phyloP scores from a whole-genome alignment of 495 filamentous ascomycete species.

The Margaritispora aquatica region DNA sequence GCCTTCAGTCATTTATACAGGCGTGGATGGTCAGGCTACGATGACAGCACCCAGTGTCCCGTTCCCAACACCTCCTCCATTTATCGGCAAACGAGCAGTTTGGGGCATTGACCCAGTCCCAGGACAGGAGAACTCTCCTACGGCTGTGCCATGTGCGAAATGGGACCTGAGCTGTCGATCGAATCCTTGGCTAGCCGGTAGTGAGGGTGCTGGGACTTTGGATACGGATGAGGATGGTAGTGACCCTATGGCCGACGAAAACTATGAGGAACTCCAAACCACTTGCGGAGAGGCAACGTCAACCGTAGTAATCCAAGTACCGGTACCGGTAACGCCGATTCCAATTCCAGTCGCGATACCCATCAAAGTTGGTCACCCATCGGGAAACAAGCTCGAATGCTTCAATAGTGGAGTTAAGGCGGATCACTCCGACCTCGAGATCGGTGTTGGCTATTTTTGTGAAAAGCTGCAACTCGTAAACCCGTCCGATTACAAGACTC shows the following conservation, averaged over 20 bases:
- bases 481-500: too few species aligned
- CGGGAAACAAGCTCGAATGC: conserved; percentile 9
- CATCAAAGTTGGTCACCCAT: conserved; percentile 5
- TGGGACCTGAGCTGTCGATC: conserved; percentile 5
- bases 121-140: too few species aligned
- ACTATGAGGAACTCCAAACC: conserved; percentile 6
- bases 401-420: conserved; percentile 16
- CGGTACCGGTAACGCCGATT: background rate
- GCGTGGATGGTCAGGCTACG: conserved; percentile 4
- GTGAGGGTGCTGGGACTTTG: background rate
- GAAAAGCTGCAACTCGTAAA: conserved; percentile 7
- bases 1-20: conserved; percentile 15
- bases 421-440: too few species aligned
- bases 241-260: conserved; percentile 10
- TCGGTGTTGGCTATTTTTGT: too few species aligned
- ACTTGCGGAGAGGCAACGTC: conserved; percentile 3
- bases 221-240: background rate
- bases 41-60: conserved; percentile 6
- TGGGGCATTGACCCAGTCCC: too few species aligned
- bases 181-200: conserved; percentile 6
- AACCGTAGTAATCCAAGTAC: conserved; percentile 1
- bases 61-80: conserved; percentile 14
- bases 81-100: conserved; percentile 4
- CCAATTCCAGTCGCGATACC: conserved; percentile 2
- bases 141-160: too few species aligned